Conservation (phyloP, 371 early-diverging fungal genomes). For the Haplosporangium sp. region DNA sequence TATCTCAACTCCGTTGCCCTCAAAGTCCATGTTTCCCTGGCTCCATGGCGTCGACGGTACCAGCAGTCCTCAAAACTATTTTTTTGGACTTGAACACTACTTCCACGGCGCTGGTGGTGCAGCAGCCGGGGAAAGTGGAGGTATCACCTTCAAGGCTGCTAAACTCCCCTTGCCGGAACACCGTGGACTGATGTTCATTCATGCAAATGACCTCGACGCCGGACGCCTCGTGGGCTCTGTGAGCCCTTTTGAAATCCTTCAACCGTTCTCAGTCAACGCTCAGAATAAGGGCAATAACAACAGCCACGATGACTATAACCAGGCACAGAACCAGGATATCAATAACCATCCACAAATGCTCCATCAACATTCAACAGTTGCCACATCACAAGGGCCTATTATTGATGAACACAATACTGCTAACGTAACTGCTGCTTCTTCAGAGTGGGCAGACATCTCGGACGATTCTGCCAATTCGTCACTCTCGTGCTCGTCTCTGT, state of each 20-base stretch:
- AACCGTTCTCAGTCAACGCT: conserved; percentile 9
- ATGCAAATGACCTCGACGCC: conserved; percentile 42
- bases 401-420: neutral
- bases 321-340: conserved; percentile 31
- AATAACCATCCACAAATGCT: conserved; percentile 50
- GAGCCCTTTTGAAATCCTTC: conserved; percentile 53
- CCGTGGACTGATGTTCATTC: conserved; percentile 47
- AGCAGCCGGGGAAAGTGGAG: neutral
- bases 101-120: conserved; percentile 11
- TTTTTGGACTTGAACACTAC: conserved; percentile 65
- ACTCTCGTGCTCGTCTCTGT: conserved; percentile 33
- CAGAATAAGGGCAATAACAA: conserved; percentile 5
- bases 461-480: conserved; percentile 39
- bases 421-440: conserved; percentile 4
- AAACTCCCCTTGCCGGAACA: conserved; percentile 44
- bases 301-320: conserved; percentile 10
- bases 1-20: conserved; percentile 60
- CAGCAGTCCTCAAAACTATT: conserved; percentile 63
- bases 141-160: neutral
- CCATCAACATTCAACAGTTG: conserved; percentile 24
- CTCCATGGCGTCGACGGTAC: conserved; percentile 72
- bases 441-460: conserved; percentile 41
- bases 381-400: conserved; percentile 3
- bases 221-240: conserved; percentile 58
- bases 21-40: conserved; percentile 73